A percentile compares a stretch with the other conserved stretches of the same genome.
These are phyloP conservation scores for Trichoderma breve DNA, from an alignment of 2,329 filamentous ascomycete species.

Conservation along the genomic window DNA sequence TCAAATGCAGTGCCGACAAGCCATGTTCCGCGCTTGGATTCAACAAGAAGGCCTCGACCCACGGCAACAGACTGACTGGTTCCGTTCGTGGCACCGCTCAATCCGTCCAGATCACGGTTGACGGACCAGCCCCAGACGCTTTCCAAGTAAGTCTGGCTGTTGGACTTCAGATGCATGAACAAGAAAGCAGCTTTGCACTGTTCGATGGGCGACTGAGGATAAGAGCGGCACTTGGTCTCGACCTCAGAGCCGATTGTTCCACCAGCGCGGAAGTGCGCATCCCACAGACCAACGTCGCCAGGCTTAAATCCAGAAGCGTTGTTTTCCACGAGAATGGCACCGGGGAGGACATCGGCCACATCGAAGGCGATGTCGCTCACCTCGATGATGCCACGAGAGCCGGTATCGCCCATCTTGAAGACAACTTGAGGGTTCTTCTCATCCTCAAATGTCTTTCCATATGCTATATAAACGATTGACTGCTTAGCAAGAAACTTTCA, in stretches of 20 bases:
- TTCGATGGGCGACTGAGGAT: constrained; percentile 28
- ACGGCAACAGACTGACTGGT: constrained; percentile 34
- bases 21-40: constrained; percentile 49
- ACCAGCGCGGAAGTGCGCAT: constrained; percentile 42
- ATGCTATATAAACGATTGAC: background rate
- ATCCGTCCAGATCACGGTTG: constrained; percentile 51
- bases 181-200: constrained; percentile 46
- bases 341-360: constrained; percentile 62
- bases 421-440: constrained; percentile 32
- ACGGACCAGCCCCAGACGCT: constrained; percentile 47
- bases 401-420: constrained; percentile 61
- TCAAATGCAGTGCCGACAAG: constrained; percentile 52
- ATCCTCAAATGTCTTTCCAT: constrained; percentile 18
- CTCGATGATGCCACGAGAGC: constrained; percentile 64
- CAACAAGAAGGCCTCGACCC: constrained; percentile 46
- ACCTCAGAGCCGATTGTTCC: constrained; percentile 34
- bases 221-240: constrained; percentile 18
- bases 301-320: constrained; percentile 36
- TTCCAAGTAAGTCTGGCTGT: constrained; percentile 51
- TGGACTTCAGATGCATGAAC: constrained; percentile 47
- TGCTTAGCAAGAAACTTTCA: too few species aligned
- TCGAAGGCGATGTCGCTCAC: constrained; percentile 68
- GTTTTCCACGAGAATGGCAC: constrained; percentile 70
- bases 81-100: constrained; percentile 20
- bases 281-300: constrained; percentile 49